Percentiles rank a stretch among this genome's conserved stretches.
Evolutionary conservation across 306 rosid genomes (phyloP).

Genomic region (Ormosia emarginata): DNA sequence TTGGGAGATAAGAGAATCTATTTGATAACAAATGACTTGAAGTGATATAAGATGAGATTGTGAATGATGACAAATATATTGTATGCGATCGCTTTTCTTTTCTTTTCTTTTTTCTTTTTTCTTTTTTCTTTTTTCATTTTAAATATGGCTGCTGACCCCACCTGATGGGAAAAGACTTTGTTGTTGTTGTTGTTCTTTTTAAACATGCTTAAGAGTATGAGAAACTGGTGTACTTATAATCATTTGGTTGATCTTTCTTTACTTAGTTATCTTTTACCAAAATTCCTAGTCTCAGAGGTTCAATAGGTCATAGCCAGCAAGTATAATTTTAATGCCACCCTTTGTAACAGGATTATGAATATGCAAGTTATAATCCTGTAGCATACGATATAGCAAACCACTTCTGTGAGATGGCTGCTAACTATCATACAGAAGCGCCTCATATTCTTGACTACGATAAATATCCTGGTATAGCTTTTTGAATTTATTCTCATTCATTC

Average conservation of each 20-base stretch:
- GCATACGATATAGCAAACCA: slow-evolving; percentile 92
- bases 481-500: not conserved
- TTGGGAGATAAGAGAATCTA: not conserved
- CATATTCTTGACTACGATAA: slow-evolving; percentile 63
- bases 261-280: not conserved
- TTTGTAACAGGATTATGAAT: slow-evolving; percentile 73
- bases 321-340: not conserved
- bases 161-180: too few relatives aligned
- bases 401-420: slow-evolving; percentile 93
- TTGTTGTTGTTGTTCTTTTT: too few relatives aligned
- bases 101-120: not conserved
- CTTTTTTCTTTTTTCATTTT: too few relatives aligned
- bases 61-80: not conserved
- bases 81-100: not conserved
- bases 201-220: not conserved
- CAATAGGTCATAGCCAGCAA: not conserved
- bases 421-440: slow-evolving; percentile 75
- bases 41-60: slow-evolving; percentile 6
- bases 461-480: slow-evolving; percentile 63
- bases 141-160: too few relatives aligned
- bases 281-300: not conserved
- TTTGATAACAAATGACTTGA: not conserved
- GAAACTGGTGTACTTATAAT: not conserved
- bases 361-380: slow-evolving; percentile 74
- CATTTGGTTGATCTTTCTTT: not conserved